These are phyloP conservation scores for Acer negundo DNA, from an alignment of 345 rosid species.

Conservation along the genomic window DNA sequence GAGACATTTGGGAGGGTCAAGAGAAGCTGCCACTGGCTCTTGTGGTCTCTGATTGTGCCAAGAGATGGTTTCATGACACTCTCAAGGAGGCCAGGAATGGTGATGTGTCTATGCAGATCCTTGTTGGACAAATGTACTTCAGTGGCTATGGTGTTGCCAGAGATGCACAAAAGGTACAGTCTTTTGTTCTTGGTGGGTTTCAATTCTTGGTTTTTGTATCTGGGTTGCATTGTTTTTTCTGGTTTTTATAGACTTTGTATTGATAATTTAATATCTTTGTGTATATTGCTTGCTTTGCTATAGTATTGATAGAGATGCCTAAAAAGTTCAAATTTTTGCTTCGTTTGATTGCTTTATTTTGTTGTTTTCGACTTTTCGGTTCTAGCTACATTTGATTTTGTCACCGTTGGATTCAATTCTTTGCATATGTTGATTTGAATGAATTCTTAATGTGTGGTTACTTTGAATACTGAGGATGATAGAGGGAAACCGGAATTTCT, in stretches of 20 bases:
- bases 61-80: slow-evolving; percentile 78
- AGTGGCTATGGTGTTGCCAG: slow-evolving; percentile 74
- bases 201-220: neutral
- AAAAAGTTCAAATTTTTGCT: too few relatives aligned
- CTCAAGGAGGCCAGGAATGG: slow-evolving; percentile 78
- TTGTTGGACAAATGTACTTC: slow-evolving; percentile 87
- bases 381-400: neutral
- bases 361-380: neutral
- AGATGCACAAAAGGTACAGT: slow-evolving; percentile 65
- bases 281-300: neutral
- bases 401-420: neutral
- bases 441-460: neutral
- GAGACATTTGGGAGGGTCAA: slow-evolving; percentile 32
- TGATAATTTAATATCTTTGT: neutral
- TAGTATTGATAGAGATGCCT: too few relatives aligned
- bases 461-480: neutral
- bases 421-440: slow-evolving; percentile 1
- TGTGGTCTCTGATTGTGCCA: slow-evolving; percentile 72
- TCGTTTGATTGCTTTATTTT: neutral
- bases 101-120: slow-evolving; percentile 68
- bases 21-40: slow-evolving; percentile 57
- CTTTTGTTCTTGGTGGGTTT: neutral
- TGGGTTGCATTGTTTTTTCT: slow-evolving; percentile 3
- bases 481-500: neutral
- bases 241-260: neutral